These are phyloP conservation scores for Chlorella sp. DNA, from an alignment of 139 green algal species.

Conservation along the genomic window DNA sequence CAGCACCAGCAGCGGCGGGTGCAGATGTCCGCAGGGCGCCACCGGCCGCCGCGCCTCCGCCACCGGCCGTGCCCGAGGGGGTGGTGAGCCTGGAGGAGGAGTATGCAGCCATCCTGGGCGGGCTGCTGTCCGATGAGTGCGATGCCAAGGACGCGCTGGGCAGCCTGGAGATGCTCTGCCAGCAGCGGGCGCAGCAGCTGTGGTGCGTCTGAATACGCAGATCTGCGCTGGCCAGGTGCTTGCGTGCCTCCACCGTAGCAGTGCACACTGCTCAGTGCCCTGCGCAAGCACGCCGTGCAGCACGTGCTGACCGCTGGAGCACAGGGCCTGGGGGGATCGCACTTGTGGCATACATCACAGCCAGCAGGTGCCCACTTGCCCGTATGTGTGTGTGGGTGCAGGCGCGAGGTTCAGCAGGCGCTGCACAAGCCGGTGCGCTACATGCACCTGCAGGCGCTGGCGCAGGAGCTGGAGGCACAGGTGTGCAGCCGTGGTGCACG, in stretches of 20 bases:
- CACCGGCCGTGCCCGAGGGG: too few species aligned
- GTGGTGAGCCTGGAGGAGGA: constrained; percentile 14
- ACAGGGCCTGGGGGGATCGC: background rate
- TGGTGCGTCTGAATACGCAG: constrained; percentile 8
- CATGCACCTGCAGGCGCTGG: constrained; percentile 37
- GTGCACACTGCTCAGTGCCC: background rate
- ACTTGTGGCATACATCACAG: background rate
- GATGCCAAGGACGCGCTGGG: background rate
- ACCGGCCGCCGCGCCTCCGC: too few species aligned
- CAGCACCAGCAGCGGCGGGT: too few species aligned
- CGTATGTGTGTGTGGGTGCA: constrained; percentile 4
- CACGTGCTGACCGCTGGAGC: too few species aligned
- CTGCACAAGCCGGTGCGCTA: constrained; percentile 49
- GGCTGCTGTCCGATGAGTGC: constrained; percentile 1
- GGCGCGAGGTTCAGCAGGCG: constrained; percentile 29
- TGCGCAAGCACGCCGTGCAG: too few species aligned
- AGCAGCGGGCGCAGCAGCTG: background rate
- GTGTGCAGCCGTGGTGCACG: background rate
- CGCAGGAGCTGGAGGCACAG: constrained; percentile 53
- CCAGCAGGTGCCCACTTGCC: background rate
- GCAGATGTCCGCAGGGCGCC: too few species aligned
- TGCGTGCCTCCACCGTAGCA: background rate
- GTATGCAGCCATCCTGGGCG: constrained; percentile 2
- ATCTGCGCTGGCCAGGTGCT: background rate
- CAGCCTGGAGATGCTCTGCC: constrained; percentile 9